Conservation (phyloP, 208 protist species). For the Acanthamoeba sp. region DNA sequence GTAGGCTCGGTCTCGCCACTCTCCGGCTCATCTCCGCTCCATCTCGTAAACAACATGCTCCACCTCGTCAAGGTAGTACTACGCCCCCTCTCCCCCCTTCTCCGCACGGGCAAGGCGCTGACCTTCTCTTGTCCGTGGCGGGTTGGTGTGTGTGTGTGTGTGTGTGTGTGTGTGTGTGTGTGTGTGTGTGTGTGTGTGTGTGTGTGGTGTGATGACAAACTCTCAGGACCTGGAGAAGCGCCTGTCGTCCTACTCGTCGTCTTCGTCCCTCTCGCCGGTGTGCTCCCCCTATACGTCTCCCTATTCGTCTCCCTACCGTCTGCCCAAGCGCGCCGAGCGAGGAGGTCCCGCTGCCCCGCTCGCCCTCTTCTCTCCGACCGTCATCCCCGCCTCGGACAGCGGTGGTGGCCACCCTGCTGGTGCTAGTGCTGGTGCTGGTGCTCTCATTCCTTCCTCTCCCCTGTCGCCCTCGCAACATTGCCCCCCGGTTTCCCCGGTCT, state of each 20-base stretch:
- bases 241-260: slow-evolving; percentile 3
- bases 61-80: background rate
- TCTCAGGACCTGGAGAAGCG: slow-evolving; percentile 11
- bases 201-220: no score
- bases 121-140: no score
- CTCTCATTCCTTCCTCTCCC: no score
- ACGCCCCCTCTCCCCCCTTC: no score
- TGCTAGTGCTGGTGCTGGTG: no score
- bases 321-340: background rate
- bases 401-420: background rate
- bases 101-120: no score
- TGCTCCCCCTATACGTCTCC: background rate
- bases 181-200: no score
- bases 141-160: no score
- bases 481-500: no score
- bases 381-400: background rate
- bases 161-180: no score
- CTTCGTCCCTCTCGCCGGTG: background rate
- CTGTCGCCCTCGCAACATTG: no score
- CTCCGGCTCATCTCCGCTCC: background rate
- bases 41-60: slow-evolving; percentile 41
- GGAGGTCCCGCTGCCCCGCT: background rate
- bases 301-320: background rate
- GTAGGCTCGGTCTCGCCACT: background rate
- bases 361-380: background rate